Conservation (phyloP, 164 flowering plant genomes). For the Vitis vinifera region DNA sequence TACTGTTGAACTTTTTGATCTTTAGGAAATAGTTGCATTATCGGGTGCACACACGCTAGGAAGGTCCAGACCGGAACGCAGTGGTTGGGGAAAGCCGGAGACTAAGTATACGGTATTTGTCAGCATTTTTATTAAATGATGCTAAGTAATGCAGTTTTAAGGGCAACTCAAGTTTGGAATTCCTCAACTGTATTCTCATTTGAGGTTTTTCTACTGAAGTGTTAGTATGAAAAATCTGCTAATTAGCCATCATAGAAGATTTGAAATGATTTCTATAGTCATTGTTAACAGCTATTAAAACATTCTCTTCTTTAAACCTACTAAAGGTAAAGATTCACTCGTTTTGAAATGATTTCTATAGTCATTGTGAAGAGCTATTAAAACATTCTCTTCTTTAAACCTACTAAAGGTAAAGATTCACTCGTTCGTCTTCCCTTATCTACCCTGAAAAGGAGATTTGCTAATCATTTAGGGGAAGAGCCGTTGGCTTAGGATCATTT, state of each 20-base stretch:
- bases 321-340: neutral
- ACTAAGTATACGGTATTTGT: slow-evolving; percentile 86
- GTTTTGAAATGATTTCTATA: neutral
- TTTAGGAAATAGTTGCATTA: slow-evolving; percentile 94
- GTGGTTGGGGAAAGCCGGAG: slow-evolving; percentile 99
- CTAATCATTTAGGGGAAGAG: neutral
- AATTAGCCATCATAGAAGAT: neutral
- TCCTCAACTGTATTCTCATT: neutral
- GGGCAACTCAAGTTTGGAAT: neutral
- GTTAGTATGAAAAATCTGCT: neutral
- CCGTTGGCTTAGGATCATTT: too few relatives aligned
- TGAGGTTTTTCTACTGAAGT: neutral
- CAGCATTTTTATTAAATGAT: neutral
- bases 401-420: neutral
- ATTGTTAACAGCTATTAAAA: neutral
- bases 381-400: too few relatives aligned
- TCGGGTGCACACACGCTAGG: slow-evolving; percentile 99
- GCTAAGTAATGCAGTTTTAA: neutral
- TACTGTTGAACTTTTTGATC: slow-evolving; percentile 4
- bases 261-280: neutral
- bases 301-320: neutral
- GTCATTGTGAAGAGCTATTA: neutral
- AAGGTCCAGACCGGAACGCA: slow-evolving; percentile 95
- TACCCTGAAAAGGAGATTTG: neutral
- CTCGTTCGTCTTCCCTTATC: neutral